Evolutionary conservation across 805 yeast genomes (phyloP).

Genomic region (Zygotorulaspora danielsina): DNA sequence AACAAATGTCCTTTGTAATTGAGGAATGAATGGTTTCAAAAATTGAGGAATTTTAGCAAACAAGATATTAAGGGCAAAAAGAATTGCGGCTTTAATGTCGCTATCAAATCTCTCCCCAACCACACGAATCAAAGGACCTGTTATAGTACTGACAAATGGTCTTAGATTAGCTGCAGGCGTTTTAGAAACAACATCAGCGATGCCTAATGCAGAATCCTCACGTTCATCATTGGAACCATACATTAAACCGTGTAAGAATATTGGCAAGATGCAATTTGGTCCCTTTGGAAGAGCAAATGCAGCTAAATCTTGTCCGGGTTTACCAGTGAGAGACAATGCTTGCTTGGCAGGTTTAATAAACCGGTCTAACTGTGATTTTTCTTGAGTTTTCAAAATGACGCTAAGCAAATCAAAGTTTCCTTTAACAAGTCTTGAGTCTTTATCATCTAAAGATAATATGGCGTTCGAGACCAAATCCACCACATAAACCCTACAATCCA

Average conservation of each 20-base stretch:
- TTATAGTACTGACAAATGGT: slow-evolving; percentile 86
- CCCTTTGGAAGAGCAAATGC: slow-evolving; percentile 76
- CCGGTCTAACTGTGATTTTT: slow-evolving; percentile 71
- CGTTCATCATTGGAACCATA: slow-evolving; percentile 82
- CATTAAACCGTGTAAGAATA: slow-evolving; percentile 92
- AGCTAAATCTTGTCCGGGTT: slow-evolving; percentile 58
- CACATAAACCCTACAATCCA: slow-evolving; percentile 69
- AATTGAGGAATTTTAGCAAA: slow-evolving; percentile 83
- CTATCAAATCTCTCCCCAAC: slow-evolving; percentile 92
- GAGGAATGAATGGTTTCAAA: slow-evolving; percentile 93
- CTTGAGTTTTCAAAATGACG: slow-evolving; percentile 62
- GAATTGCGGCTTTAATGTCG: slow-evolving; percentile 91
- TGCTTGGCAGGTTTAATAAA: slow-evolving; percentile 77
- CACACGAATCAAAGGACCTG: slow-evolving; percentile 97
- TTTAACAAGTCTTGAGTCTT: slow-evolving; percentile 55
- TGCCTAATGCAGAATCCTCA: slow-evolving; percentile 82
- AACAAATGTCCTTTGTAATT: slow-evolving; percentile 93
- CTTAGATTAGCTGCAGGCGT: slow-evolving; percentile 79
- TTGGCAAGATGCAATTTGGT: slow-evolving; percentile 81
- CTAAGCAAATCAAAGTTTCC: slow-evolving; percentile 62
- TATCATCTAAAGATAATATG: slow-evolving; percentile 68
- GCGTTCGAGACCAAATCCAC: slow-evolving; percentile 71
- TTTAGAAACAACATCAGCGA: slow-evolving; percentile 78
- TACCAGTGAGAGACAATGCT: slow-evolving; percentile 63
- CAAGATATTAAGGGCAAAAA: slow-evolving; percentile 74